Evolutionary conservation across 192 early-diverging fungal genomes (phyloP), one percentile per base, ranked within the genome.

Genomic region (Kickxella alabastrina): DNA sequence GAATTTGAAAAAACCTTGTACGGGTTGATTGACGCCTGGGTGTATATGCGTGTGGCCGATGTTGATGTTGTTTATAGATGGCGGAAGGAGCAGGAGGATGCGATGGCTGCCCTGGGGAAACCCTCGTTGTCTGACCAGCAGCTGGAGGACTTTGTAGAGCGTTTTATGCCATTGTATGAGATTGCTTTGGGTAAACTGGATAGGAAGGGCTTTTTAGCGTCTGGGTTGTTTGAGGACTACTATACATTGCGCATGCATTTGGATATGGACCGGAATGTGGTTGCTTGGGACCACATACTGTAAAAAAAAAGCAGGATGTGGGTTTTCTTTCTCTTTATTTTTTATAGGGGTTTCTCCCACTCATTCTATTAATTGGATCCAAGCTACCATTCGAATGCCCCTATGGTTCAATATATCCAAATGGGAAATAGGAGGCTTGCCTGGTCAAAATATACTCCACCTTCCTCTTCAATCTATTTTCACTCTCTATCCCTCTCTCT

Each of bases 91-190:
- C 93, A 95, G 65, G 95, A 98, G 59, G 78, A 87, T 26, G 63
- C 59, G 22, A 37, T 77, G 54, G 66, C 67, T 19, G 67, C 61
- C 2, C 22, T 25, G 2, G 68, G 68, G 15, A 49, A 52, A 10
- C 78, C 67, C 18, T 80, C 82, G 7, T 65, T 97, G 65, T 77
- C 75, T 1, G 81, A 88, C 39, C 74, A 82, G n/a, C 80, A 92
- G 66, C 85, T 97, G 10, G 50, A 72, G 4, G 83, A 84, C 43
- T 95, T 97, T 83, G 85, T 97, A 2, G 75, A 87, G 26, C 77
- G 86, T 18, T 97, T 89, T 61, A 89, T 94, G 88, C 95, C 95
- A 3, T 80, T 79, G 3, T 95, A 97, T 35, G 74, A 77, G 26
- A 49, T 77, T 58, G 66, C 62, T 29, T 28, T 65, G 37, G 57